Base-by-base conservation (phyloP, 176 grass and related monocot species). In the Alopecurus myosuroides region DNA sequence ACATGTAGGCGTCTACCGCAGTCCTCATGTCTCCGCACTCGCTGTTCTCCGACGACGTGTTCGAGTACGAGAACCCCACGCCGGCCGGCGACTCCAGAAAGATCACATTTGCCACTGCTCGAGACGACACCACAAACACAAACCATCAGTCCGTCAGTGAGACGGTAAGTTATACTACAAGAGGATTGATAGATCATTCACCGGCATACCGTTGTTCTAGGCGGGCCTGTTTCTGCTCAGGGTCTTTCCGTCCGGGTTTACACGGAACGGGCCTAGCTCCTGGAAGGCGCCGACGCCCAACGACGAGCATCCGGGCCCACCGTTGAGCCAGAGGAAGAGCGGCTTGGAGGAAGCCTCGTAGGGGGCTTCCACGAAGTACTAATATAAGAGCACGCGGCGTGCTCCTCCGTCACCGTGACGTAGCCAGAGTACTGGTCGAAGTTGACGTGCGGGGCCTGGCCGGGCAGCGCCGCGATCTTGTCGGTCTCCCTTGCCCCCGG, bases 21-120 rank as follows among this genome's bases (percentile, higher is more conserved):
- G 81, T 89, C 62, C 41, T 66, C 31, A 0, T 10, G 44, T 91
- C 89, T 2, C 92, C 84, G 17, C 41, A 74, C 0, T 19, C 0
- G 1, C 13, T 2, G 51, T 88, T 75, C 31, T 91, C 88, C 0
- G 58, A 68, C 0, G 67, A 51, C 2, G 35, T 82, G 67, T 94
- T 91, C 1, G 92, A 89, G 79, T 94, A 94, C 2, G 89, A 92
- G 86, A 94, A 94, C 7, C 92, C 92, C 1, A 94, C 86, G 3
- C 92, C 89, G 0, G 76, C 84, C 33, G 86, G 89, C 3, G 86
- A 89, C 67, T 94, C 92, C 0, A 91, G 62, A 45, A 94, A 91
- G 70, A 94, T 75, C 39, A 94, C 87, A 58, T 91, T 94, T 1
- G 86, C 89, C 30, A 91, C 92, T 91, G 30, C 49, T 19, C 19